Evolutionary conservation across 805 yeast genomes (phyloP).

Genomic region (Scheffersomyces lignosus): DNA sequence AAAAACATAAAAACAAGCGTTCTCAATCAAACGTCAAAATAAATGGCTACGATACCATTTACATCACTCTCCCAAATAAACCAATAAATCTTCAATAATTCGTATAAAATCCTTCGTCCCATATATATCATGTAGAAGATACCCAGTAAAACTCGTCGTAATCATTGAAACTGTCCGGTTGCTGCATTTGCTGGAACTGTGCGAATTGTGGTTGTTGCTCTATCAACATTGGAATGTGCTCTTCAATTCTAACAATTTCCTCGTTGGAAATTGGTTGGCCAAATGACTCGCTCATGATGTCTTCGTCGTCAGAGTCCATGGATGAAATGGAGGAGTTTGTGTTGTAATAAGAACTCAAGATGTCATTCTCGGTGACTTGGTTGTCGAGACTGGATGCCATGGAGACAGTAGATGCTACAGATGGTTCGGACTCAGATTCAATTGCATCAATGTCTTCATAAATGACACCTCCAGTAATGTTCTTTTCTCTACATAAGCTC

Average conservation of each 20-base stretch:
- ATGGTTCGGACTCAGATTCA: neutral
- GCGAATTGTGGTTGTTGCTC: neutral
- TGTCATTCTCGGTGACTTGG: constrained; percentile 17
- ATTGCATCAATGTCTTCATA: constrained; percentile 25
- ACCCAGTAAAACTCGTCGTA: constrained; percentile 22
- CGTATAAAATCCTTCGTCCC: no score
- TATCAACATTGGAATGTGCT: constrained; percentile 1
- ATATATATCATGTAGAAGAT: no score
- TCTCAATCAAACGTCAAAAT: no score
- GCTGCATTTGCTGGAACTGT: constrained; percentile 7
- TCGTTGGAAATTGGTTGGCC: constrained; percentile 22
- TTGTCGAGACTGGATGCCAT: constrained; percentile 3
- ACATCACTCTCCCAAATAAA: no score
- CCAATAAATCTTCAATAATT: no score
- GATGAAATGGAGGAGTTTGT: constrained; percentile 13
- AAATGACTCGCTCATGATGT: constrained; percentile 10
- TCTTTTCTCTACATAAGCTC: constrained; percentile 55
- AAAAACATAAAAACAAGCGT: no score
- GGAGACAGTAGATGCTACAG: constrained; percentile 1
- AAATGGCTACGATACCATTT: no score
- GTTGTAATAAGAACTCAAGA: constrained; percentile 20
- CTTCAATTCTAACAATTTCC: constrained; percentile 14
- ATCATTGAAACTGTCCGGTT: constrained; percentile 9
- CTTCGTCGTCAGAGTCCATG: constrained; percentile 16
- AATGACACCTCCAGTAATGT: constrained; percentile 58